A percentile compares a stretch with the other conserved stretches of the same genome.
Conservation (phyloP, 2,329 filamentous ascomycete species). For the Myriosclerotinia duriaeana region DNA sequence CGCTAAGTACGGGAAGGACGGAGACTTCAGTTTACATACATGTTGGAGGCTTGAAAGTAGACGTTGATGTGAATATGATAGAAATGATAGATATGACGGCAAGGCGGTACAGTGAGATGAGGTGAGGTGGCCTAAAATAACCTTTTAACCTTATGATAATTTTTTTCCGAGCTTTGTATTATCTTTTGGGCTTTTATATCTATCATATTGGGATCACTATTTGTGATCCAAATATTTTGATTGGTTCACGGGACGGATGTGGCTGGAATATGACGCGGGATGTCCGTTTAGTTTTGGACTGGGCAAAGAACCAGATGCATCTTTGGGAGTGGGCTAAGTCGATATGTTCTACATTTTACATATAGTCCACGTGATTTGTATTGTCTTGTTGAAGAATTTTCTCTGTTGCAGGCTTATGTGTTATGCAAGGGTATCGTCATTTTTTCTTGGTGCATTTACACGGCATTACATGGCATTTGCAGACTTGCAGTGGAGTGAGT, state of each 20-base stretch:
- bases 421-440: neutral
- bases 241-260: neutral
- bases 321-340: neutral
- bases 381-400: slow-evolving; percentile 12
- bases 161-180: neutral
- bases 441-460: slow-evolving; percentile 2
- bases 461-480: neutral
- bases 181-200: slow-evolving; percentile 7
- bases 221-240: neutral
- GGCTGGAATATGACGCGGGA: slow-evolving; percentile 8
- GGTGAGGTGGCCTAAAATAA: neutral
- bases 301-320: neutral
- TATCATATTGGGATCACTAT: slow-evolving; percentile 12
- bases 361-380: slow-evolving; percentile 7
- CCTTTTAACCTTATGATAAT: neutral
- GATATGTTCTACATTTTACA: neutral
- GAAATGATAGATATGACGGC: slow-evolving; percentile 5
- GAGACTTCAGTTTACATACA: neutral
- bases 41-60: slow-evolving; percentile 3
- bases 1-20: neutral
- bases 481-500: neutral
- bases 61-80: neutral
- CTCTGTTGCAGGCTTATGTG: neutral
- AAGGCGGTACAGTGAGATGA: neutral
- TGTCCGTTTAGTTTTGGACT: neutral